A percentile compares a stretch with the other conserved stretches of the same genome.
Evolutionary conservation across 2,329 filamentous ascomycete genomes (phyloP).

Genomic region (Cordyceps farinosa): DNA sequence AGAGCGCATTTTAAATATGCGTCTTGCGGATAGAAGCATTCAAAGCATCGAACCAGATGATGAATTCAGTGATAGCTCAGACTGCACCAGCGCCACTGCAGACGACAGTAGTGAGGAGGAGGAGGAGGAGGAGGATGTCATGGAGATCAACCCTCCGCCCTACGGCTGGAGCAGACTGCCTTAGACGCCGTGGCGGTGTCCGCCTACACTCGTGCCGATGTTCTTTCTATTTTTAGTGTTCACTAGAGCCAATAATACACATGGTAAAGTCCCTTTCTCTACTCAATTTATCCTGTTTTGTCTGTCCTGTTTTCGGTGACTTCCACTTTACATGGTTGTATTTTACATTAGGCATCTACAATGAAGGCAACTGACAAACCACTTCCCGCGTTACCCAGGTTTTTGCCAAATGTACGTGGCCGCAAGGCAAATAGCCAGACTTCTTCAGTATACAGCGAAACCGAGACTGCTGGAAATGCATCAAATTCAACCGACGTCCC

Average conservation of each 20-base stretch:
- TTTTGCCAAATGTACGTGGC: not conserved
- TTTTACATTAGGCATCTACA: not conserved
- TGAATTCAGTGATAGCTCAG: not conserved
- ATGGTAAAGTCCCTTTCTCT: not conserved
- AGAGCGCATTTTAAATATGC: not conserved
- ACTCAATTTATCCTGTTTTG: too few relatives aligned
- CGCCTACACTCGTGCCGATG: not conserved
- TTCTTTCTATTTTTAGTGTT: too few relatives aligned
- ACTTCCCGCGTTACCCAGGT: not conserved
- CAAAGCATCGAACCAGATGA: not conserved
- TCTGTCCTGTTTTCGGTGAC: not conserved
- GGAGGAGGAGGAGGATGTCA: not conserved
- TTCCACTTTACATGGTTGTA: not conserved
- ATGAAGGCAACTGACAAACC: not conserved
- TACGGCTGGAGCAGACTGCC: not conserved
- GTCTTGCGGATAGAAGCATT: not conserved
- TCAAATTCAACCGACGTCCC: not conserved
- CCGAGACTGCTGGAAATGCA: not conserved
- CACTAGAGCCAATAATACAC: not conserved
- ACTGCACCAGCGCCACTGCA: not conserved
- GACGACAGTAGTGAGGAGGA: not conserved
- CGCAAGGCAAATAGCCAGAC: not conserved
- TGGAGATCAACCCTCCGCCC: not conserved
- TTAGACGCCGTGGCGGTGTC: not conserved
- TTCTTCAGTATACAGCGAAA: slow-evolving; percentile 1